phyloP scores from a whole-genome alignment of 306 rosid species.

The Myrica gale region DNA sequence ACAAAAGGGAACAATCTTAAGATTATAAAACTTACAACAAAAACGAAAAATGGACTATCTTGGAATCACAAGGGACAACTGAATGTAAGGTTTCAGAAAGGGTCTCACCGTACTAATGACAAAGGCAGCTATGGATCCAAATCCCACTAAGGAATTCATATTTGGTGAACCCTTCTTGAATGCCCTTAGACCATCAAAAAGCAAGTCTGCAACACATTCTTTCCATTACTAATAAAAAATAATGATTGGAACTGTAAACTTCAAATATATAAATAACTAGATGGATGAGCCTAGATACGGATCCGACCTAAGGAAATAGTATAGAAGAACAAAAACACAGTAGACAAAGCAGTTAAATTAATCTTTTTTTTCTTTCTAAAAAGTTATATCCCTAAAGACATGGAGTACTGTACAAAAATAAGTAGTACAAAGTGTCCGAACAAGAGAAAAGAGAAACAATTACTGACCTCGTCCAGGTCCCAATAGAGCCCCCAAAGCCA shows the following conservation, averaged over 20 bases:
- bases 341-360: background rate
- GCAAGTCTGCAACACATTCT: constrained; percentile 61
- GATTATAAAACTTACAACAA: constrained; percentile 20
- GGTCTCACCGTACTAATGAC: constrained; percentile 76
- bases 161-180: constrained; percentile 86
- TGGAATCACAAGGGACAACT: constrained; percentile 20
- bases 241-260: background rate
- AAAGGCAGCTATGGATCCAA: constrained; percentile 90
- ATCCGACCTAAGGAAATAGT: too few species aligned
- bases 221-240: background rate
- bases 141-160: constrained; percentile 98
- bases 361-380: background rate
- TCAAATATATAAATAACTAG: background rate
- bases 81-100: constrained; percentile 27
- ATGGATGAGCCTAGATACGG: background rate
- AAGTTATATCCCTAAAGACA: background rate
- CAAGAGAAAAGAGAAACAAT: constrained; percentile 18
- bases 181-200: constrained; percentile 80
- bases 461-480: constrained; percentile 97
- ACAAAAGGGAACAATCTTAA: constrained; percentile 28
- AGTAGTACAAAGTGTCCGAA: background rate
- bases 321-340: background rate
- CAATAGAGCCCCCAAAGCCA: constrained; percentile 74
- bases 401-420: constrained; percentile 9
- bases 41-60: constrained; percentile 19